phyloP scores from a whole-genome alignment of 2,329 filamentous ascomycete genomes.

The Penicillium aurantiogriseum region DNA sequence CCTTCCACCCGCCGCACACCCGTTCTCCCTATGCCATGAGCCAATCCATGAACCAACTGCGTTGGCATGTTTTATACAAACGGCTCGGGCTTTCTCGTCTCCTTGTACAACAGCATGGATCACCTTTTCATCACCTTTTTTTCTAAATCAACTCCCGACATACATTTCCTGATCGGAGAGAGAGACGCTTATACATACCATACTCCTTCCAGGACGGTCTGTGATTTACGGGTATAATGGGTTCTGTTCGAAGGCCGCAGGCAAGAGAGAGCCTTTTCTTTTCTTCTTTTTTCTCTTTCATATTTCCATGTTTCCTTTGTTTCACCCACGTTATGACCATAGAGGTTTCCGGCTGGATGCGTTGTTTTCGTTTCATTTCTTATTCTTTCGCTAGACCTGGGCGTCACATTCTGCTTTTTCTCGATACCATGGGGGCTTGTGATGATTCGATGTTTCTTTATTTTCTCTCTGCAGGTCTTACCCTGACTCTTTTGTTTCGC shows the following conservation, averaged over 20 bases:
- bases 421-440: slow-evolving; percentile 31
- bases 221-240: slow-evolving; percentile 13
- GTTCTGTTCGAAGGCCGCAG: slow-evolving; percentile 10
- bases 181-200: slow-evolving; percentile 6
- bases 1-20: slow-evolving; percentile 2
- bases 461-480: slow-evolving; percentile 7
- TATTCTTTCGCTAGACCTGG: slow-evolving; percentile 40
- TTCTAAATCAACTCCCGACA: slow-evolving; percentile 3
- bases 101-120: slow-evolving; percentile 36
- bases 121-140: neutral
- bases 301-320: slow-evolving; percentile 25
- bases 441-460: slow-evolving; percentile 27
- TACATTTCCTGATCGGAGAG: slow-evolving; percentile 15
- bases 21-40: slow-evolving; percentile 8
- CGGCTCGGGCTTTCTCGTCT: slow-evolving; percentile 2
- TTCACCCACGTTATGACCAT: slow-evolving; percentile 37
- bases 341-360: slow-evolving; percentile 37
- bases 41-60: slow-evolving; percentile 16
- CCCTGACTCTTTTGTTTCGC: slow-evolving; percentile 4
- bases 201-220: slow-evolving; percentile 6
- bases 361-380: slow-evolving; percentile 30
- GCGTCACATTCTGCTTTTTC: slow-evolving; percentile 29
- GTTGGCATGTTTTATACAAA: slow-evolving; percentile 10
- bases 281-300: neutral
- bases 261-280: slow-evolving; percentile 15